Percentiles rank a stretch among this genome's conserved stretches.
Conservation (phyloP, 371 early-diverging fungal genomes). For the Mucor circinelloides region DNA sequence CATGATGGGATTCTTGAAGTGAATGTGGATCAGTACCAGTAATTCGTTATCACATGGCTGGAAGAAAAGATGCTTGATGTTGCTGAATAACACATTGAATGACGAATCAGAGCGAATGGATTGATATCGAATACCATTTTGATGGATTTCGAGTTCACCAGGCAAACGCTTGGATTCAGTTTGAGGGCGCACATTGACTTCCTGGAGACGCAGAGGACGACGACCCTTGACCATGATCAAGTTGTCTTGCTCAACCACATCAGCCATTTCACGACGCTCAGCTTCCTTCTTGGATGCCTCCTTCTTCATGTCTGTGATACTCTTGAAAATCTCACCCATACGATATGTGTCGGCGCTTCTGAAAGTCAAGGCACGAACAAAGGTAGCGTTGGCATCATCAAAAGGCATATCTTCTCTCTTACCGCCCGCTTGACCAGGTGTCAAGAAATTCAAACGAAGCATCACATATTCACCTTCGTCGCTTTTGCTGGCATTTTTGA, state of each 20-base stretch:
- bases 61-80: conserved; percentile 98
- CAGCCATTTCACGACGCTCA: conserved; percentile 93
- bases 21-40: conserved; percentile 94
- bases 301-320: conserved; percentile 90
- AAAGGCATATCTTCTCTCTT: conserved; percentile 91
- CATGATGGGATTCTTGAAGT: conserved; percentile 96
- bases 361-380: conserved; percentile 91
- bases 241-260: conserved; percentile 94
- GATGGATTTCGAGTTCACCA: conserved; percentile 94
- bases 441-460: conserved; percentile 96
- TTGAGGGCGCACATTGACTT: conserved; percentile 88
- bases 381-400: conserved; percentile 88
- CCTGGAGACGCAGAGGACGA: conserved; percentile 79
- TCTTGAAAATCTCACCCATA: conserved; percentile 82
- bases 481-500: conserved; percentile 95
- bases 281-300: conserved; percentile 88
- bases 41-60: conserved; percentile 98
- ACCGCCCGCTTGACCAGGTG: conserved; percentile 91
- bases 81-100: conserved; percentile 94
- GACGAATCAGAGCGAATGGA: conserved; percentile 82
- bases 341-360: conserved; percentile 84
- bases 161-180: conserved; percentile 87
- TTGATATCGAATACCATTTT: conserved; percentile 92
- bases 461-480: conserved; percentile 96
- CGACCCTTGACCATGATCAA: conserved; percentile 81